Percentiles rank a stretch among this genome's conserved stretches.
These are phyloP conservation scores for Kentomonas sorsogonicus DNA, from an alignment of 208 protist genomes.

Conservation along the genomic window DNA sequence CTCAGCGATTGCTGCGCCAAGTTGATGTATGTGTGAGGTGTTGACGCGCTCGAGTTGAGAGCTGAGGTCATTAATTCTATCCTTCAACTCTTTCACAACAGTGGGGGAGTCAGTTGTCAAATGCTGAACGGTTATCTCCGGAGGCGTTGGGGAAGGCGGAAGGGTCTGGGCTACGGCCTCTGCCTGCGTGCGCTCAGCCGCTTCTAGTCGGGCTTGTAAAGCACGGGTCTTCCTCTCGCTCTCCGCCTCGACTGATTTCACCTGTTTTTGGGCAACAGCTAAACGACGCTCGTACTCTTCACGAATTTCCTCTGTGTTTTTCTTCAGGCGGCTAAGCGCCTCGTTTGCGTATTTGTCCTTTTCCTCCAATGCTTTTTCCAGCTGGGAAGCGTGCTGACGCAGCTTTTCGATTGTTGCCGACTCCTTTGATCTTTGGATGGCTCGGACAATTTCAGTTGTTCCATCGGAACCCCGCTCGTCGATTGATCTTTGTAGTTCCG, in stretches of 20 bases:
- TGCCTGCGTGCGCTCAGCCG: too few relatives aligned
- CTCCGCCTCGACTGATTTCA: conserved; percentile 18
- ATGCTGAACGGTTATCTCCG: too few relatives aligned
- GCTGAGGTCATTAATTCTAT: too few relatives aligned
- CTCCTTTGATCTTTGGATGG: conserved; percentile 29
- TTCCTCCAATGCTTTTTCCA: conserved; percentile 52
- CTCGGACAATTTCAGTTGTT: conserved; percentile 52
- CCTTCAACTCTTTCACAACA: too few relatives aligned
- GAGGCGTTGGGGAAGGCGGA: too few relatives aligned
- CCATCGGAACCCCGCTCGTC: conserved; percentile 31
- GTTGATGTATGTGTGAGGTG: too few relatives aligned
- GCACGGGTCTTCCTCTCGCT: conserved; percentile 14
- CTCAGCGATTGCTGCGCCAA: too few relatives aligned
- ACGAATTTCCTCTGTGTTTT: conserved; percentile 49
- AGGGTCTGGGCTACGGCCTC: too few relatives aligned
- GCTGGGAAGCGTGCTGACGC: conserved; percentile 31
- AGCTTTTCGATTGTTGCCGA: conserved; percentile 46
- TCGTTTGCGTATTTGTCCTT: conserved; percentile 59
- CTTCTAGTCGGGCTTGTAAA: too few relatives aligned
- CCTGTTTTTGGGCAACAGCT: conserved; percentile 24
- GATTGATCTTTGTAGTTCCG: conserved; percentile 37
- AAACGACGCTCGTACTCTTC: conserved; percentile 58
- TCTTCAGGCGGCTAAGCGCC: conserved; percentile 43
- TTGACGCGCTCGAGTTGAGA: too few relatives aligned
- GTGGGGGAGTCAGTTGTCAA: too few relatives aligned